phyloP scores from a whole-genome alignment of 257 asterid genomes.

The Lithospermum erythrorhizon region DNA sequence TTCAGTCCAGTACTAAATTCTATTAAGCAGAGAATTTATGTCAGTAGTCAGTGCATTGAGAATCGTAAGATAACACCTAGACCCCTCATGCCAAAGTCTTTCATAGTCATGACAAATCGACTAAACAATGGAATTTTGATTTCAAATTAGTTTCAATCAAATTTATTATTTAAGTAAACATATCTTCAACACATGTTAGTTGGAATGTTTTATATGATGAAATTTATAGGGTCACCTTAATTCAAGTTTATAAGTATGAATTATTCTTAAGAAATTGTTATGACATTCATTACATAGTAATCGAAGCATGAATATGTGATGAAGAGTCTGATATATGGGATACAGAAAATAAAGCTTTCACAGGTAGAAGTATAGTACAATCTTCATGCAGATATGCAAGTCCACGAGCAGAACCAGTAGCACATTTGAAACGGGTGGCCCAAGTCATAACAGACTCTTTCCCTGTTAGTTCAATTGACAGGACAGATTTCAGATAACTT shows the following conservation, averaged over 20 bases:
- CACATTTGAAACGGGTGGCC: slow-evolving; percentile 79
- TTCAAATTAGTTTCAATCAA: not conserved
- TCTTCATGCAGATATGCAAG: slow-evolving; percentile 88
- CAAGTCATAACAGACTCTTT: slow-evolving; percentile 52
- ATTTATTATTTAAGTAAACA: not conserved
- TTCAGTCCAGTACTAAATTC: not conserved
- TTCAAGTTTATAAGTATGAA: not conserved
- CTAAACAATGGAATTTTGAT: not conserved
- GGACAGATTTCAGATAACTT: not conserved
- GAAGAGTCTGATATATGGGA: not conserved
- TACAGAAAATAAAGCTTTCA: not conserved
- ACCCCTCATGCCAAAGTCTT: not conserved
- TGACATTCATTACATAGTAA: not conserved
- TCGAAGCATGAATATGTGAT: not conserved
- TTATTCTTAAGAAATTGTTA: not conserved
- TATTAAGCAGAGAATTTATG: too few relatives aligned
- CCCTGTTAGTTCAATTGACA: slow-evolving; percentile 22
- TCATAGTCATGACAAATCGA: not conserved
- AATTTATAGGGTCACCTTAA: not conserved
- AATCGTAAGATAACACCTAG: not conserved
- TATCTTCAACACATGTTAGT: not conserved
- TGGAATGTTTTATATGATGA: not conserved
- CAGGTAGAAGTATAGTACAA: slow-evolving; percentile 38
- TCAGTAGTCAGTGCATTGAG: not conserved
- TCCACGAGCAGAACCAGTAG: slow-evolving; percentile 91